These are phyloP conservation scores for Helicostylum pulchrum DNA, from an alignment of 192 early-diverging fungal genomes.

Conservation along the genomic window DNA sequence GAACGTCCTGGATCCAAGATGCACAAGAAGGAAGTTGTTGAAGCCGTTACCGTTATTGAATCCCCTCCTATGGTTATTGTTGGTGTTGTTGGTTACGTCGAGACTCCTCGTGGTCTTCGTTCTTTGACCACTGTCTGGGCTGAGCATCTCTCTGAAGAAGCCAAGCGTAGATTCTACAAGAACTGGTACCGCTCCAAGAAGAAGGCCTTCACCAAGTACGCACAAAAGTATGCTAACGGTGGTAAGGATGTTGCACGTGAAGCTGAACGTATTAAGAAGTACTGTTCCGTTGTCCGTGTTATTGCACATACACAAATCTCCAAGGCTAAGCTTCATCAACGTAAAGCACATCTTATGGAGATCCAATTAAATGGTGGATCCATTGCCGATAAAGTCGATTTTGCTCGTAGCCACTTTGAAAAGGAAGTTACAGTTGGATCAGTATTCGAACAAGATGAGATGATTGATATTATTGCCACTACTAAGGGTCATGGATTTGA, in stretches of 20 bases:
- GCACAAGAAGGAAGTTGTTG: slow-evolving; percentile 99
- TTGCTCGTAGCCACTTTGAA: slow-evolving; percentile 96
- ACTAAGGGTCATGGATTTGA: slow-evolving; percentile 99
- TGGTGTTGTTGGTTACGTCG: slow-evolving; percentile 99
- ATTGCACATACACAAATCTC: slow-evolving; percentile 97
- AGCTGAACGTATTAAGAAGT: slow-evolving; percentile 98
- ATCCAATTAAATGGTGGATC: slow-evolving; percentile 99
- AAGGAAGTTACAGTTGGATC: slow-evolving; percentile 85
- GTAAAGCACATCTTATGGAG: slow-evolving; percentile 99
- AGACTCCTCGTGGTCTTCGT: slow-evolving; percentile 97
- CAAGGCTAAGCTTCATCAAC: slow-evolving; percentile 94
- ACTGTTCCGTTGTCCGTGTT: slow-evolving; percentile 91
- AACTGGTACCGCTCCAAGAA: slow-evolving; percentile 99
- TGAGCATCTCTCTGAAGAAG: slow-evolving; percentile 95
- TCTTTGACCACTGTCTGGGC: slow-evolving; percentile 99
- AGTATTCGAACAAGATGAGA: slow-evolving; percentile 98
- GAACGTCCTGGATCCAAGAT: slow-evolving; percentile 99
- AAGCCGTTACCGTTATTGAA: slow-evolving; percentile 98
- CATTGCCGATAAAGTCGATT: slow-evolving; percentile 95
- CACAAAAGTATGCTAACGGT: slow-evolving; percentile 92
- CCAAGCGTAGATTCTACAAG: slow-evolving; percentile 99
- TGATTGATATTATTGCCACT: slow-evolving; percentile 97
- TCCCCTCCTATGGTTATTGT: slow-evolving; percentile 96
- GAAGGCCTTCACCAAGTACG: slow-evolving; percentile 99
- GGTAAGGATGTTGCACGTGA: slow-evolving; percentile 88